These are phyloP conservation scores for Ceratocystiopsis brevicomis DNA, from an alignment of 2,329 filamentous ascomycete species.

Conservation along the genomic window DNA sequence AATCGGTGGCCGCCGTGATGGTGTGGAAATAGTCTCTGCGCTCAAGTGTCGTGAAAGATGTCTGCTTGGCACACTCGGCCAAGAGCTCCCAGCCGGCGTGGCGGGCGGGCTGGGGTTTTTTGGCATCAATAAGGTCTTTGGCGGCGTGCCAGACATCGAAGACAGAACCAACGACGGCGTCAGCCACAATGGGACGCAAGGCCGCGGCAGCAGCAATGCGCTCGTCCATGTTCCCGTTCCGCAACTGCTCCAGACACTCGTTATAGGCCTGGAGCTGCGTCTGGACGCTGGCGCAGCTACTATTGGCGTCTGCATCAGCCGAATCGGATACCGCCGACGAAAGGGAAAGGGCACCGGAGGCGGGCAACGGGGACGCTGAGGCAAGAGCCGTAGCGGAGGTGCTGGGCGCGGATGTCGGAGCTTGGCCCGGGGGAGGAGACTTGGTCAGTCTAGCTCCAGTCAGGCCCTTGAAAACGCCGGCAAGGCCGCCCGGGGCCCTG, in stretches of 20 bases:
- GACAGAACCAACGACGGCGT: conserved; percentile 39
- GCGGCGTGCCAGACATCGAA: conserved; percentile 47
- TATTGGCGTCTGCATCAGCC: conserved; percentile 23
- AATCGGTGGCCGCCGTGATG: conserved; percentile 33
- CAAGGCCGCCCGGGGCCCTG: conserved; percentile 35
- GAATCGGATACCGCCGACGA: conserved; percentile 14
- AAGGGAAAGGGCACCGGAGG: conserved; percentile 18
- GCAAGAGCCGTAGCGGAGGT: background rate
- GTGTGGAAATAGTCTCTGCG: conserved; percentile 47
- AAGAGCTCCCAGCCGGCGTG: conserved; percentile 46
- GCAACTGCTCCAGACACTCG: conserved; percentile 35
- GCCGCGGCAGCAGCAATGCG: conserved; percentile 37
- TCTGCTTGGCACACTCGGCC: conserved; percentile 44
- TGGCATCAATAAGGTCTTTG: conserved; percentile 42
- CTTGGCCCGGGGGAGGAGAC: conserved; percentile 12
- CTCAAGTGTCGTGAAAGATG: conserved; percentile 45
- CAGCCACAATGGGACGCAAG: conserved; percentile 35
- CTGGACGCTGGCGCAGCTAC: conserved; percentile 19
- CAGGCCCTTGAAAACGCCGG: conserved; percentile 44
- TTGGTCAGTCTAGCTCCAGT: conserved; percentile 35
- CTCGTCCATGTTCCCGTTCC: conserved; percentile 30
- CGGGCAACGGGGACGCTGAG: background rate
- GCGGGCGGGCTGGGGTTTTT: conserved; percentile 33
- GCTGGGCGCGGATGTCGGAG: background rate
- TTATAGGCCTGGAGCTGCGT: conserved; percentile 31